Conservation (phyloP, 495 filamentous ascomycete species). For the Hypoxylon intermedium region DNA sequence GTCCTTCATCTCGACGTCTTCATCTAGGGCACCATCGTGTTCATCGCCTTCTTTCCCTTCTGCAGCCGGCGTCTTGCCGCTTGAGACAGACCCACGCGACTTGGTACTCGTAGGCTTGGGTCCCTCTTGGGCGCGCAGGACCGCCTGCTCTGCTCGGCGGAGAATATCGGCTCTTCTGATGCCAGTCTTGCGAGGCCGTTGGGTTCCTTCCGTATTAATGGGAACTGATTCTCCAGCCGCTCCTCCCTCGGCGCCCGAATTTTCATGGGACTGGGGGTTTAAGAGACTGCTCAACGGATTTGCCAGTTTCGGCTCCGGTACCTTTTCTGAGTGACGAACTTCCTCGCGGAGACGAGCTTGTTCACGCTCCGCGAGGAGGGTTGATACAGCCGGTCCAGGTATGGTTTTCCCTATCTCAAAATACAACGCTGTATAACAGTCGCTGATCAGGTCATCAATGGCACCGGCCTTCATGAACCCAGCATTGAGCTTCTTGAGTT, state of each 20-base stretch:
- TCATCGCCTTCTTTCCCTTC: slow-evolving; percentile 45
- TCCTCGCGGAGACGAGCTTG: slow-evolving; percentile 35
- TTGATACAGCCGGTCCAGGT: slow-evolving; percentile 38
- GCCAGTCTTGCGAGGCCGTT: slow-evolving; percentile 45
- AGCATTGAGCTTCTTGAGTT: slow-evolving; percentile 89
- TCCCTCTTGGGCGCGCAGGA: slow-evolving; percentile 50
- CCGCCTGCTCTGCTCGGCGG: slow-evolving; percentile 58
- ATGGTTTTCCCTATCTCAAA: slow-evolving; percentile 53
- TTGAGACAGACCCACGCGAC: slow-evolving; percentile 52
- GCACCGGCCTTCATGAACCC: slow-evolving; percentile 81
- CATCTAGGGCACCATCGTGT: slow-evolving; percentile 13
- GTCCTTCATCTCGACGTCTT: slow-evolving; percentile 40
- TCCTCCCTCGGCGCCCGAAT: slow-evolving; percentile 40
- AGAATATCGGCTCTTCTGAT: slow-evolving; percentile 56
- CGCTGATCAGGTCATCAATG: slow-evolving; percentile 89
- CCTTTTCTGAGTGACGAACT: slow-evolving; percentile 29
- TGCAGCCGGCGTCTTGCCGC: slow-evolving; percentile 44
- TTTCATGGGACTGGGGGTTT: slow-evolving; percentile 42
- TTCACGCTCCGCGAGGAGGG: slow-evolving; percentile 42
- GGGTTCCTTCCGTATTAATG: slow-evolving; percentile 38
- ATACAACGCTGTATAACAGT: slow-evolving; percentile 86
- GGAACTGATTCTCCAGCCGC: slow-evolving; percentile 29
- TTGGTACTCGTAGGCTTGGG: slow-evolving; percentile 46
- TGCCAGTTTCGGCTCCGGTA: slow-evolving; percentile 24
- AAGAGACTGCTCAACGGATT: slow-evolving; percentile 42